phyloP scores from a whole-genome alignment of 805 yeast species.

The Cyberlindnera veronae region DNA sequence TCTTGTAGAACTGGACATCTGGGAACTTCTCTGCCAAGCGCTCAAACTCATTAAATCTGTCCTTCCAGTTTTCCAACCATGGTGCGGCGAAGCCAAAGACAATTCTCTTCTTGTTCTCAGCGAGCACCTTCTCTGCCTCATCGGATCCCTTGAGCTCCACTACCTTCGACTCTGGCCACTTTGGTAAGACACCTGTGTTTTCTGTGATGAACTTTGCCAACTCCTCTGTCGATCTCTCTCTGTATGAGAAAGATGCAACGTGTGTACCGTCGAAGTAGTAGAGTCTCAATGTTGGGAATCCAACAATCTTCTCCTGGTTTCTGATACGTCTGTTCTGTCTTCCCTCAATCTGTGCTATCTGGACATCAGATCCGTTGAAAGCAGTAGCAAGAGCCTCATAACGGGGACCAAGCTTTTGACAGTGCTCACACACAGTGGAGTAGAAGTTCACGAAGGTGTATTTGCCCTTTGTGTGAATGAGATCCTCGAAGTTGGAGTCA shows the following conservation, averaged over 20 bases:
- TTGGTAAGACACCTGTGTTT: conserved; percentile 33
- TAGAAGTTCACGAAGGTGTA: conserved; percentile 34
- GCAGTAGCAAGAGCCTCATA: conserved; percentile 42
- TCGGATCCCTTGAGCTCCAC: conserved; percentile 13
- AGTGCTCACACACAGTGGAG: conserved; percentile 43
- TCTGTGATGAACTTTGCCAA: conserved; percentile 31
- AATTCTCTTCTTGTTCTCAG: conserved; percentile 5
- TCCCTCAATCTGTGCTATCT: conserved; percentile 35
- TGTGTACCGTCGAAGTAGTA: conserved; percentile 40
- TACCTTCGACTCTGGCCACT: conserved; percentile 28
- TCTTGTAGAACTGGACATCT: conserved; percentile 27
- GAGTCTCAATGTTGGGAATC: conserved; percentile 49
- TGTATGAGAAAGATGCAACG: conserved; percentile 34
- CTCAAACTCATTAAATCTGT: conserved; percentile 32
- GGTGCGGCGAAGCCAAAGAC: conserved; percentile 35
- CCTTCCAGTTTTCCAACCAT: conserved; percentile 34
- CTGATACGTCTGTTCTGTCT: conserved; percentile 33
- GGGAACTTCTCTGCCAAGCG: conserved; percentile 25
- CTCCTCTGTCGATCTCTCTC: conserved; percentile 31
- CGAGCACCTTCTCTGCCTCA: conserved; percentile 9
- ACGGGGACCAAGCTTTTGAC: conserved; percentile 43
- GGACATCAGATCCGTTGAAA: conserved; percentile 36
- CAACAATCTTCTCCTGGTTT: conserved; percentile 36
- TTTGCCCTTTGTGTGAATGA: conserved; percentile 18
- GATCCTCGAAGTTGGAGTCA: conserved; percentile 21